A percentile compares a stretch with the other conserved stretches of the same genome.
Evolutionary conservation across 495 filamentous ascomycete genomes (phyloP).

Genomic region (Podospora pseudocomata): DNA sequence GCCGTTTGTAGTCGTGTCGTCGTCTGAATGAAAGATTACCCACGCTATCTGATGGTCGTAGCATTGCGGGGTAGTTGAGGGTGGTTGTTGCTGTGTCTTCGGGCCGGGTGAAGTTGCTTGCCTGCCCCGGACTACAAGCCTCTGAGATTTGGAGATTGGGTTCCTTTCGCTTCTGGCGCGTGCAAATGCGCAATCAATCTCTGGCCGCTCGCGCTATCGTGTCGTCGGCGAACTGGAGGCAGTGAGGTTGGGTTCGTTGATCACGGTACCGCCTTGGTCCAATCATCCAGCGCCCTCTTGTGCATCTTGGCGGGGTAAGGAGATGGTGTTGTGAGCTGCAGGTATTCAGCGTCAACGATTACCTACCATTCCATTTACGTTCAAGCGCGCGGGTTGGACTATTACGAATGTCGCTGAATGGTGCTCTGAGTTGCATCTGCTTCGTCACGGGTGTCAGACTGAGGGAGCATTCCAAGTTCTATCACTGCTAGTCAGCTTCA

Average conservation of each 20-base stretch:
- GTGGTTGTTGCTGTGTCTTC: background rate
- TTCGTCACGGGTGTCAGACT: background rate
- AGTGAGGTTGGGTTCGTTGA: background rate
- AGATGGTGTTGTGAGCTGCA: background rate
- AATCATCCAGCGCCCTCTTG: background rate
- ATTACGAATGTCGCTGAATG: background rate
- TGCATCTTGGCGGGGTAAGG: background rate
- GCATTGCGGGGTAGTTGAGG: background rate
- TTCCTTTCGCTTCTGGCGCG: background rate
- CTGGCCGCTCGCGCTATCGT: background rate
- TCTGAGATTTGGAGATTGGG: background rate
- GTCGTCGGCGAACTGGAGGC: background rate
- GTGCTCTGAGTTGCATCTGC: background rate
- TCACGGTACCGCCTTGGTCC: background rate
- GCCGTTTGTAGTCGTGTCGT: background rate
- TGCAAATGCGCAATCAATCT: background rate
- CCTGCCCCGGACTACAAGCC: background rate
- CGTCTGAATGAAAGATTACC: background rate
- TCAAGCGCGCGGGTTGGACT: background rate
- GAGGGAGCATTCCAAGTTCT: background rate
- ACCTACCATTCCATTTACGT: background rate
- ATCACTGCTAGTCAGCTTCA: background rate
- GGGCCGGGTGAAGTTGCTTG: background rate
- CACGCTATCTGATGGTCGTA: background rate
- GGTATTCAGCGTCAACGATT: background rate